phyloP scores from a whole-genome alignment of 2,329 filamentous ascomycete genomes.

The Sphaceloma murrayae region DNA sequence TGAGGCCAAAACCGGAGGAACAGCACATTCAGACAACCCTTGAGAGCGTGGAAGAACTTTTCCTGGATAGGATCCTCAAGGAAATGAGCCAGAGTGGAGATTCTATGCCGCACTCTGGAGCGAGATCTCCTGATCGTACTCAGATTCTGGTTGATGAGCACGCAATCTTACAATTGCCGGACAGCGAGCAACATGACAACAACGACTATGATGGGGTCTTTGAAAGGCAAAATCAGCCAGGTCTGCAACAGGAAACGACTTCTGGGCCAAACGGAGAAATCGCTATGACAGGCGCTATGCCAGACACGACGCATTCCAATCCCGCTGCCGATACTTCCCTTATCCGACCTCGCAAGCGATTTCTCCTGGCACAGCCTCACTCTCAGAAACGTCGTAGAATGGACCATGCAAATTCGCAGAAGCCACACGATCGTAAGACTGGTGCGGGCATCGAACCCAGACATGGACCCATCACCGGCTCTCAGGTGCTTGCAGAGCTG shows the following conservation, averaged over 20 bases:
- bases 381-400: constrained; percentile 11
- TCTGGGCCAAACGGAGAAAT: too few species aligned
- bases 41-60: constrained; percentile 81
- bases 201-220: too few species aligned
- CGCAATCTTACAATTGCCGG: constrained; percentile 43
- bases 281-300: too few species aligned
- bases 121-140: constrained; percentile 10
- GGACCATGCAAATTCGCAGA: too few species aligned
- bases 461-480: too few species aligned
- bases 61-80: constrained; percentile 52
- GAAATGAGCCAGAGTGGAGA: constrained; percentile 1
- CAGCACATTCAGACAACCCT: constrained; percentile 62
- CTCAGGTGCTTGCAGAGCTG: constrained; percentile 9
- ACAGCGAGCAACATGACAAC: too few species aligned
- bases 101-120: neutral
- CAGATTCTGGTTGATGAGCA: constrained; percentile 54
- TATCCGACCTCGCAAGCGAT: constrained; percentile 7
- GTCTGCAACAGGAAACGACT: too few species aligned
- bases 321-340: neutral
- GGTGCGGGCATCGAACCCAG: too few species aligned
- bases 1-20: constrained; percentile 36
- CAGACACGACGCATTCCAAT: too few species aligned
- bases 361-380: neutral
- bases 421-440: too few species aligned
- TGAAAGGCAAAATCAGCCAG: too few species aligned